A percentile compares a stretch with the other conserved stretches of the same genome.
These are phyloP conservation scores for Ambrosiella xylebori DNA, from an alignment of 2,329 filamentous ascomycete genomes.

Conservation along the genomic window DNA sequence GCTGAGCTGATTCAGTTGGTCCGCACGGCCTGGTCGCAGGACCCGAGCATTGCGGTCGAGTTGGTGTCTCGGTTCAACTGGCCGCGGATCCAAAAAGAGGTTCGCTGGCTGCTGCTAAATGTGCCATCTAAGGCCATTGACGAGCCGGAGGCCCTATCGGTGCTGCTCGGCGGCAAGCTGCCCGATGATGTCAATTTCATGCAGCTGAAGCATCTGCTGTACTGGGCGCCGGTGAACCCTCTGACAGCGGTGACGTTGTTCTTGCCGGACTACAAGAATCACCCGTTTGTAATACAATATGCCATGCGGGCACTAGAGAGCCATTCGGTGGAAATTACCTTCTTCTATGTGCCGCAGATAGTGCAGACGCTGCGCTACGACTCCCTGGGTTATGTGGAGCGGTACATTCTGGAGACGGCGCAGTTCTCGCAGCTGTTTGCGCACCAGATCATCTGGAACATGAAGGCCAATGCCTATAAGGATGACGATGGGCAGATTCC, in stretches of 20 bases:
- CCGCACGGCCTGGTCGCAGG: slow-evolving; percentile 72
- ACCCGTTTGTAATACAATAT: slow-evolving; percentile 89
- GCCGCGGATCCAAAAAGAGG: slow-evolving; percentile 51
- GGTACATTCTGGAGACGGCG: slow-evolving; percentile 91
- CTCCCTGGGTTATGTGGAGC: slow-evolving; percentile 78
- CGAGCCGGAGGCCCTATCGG: slow-evolving; percentile 66
- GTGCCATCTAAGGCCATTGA: slow-evolving; percentile 68
- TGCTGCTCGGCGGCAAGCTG: slow-evolving; percentile 61
- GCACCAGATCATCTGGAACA: slow-evolving; percentile 99
- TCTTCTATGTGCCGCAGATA: slow-evolving; percentile 98
- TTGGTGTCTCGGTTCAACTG: slow-evolving; percentile 65
- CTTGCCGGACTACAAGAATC: slow-evolving; percentile 73
- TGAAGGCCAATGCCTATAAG: slow-evolving; percentile 98
- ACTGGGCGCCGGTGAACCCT: slow-evolving; percentile 84
- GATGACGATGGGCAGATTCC: slow-evolving; percentile 84
- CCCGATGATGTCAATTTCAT: slow-evolving; percentile 57
- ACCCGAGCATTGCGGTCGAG: slow-evolving; percentile 73
- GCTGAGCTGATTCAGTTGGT: slow-evolving; percentile 45
- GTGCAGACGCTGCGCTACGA: slow-evolving; percentile 92
- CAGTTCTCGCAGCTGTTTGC: slow-evolving; percentile 97
- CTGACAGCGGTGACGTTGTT: slow-evolving; percentile 90
- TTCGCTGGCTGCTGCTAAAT: slow-evolving; percentile 64
- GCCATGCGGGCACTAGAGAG: slow-evolving; percentile 89
- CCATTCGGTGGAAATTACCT: slow-evolving; percentile 90
- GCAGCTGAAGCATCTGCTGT: slow-evolving; percentile 85